Conservation (phyloP, 1,284 basidiomycete species). For the Rhodotorula sp. region DNA sequence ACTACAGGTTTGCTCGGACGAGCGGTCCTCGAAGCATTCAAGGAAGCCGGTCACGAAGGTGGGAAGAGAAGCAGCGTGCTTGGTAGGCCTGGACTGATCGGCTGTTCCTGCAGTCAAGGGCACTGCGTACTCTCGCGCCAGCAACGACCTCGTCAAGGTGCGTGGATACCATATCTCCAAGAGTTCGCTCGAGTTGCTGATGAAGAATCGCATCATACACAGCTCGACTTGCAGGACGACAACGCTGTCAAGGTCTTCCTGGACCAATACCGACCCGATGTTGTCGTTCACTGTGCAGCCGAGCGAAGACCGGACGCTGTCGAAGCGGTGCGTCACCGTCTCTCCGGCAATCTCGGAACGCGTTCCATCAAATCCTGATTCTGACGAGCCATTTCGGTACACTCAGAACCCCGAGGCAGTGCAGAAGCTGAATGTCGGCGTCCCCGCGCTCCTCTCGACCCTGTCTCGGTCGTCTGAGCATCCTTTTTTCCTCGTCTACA, state of each 20-base stretch:
- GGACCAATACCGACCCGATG: constrained; percentile 62
- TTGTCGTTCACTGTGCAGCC: constrained; percentile 80
- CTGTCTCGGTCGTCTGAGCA: constrained; percentile 56
- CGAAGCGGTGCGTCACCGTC: constrained; percentile 59
- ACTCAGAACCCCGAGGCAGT: constrained; percentile 64
- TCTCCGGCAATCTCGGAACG: neutral
- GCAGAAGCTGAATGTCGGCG: constrained; percentile 49
- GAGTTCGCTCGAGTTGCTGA: neutral
- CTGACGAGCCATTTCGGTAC: neutral
- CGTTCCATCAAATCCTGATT: too few species aligned
- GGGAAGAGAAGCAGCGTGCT: neutral
- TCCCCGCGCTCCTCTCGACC: constrained; percentile 54
- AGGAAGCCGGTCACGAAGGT: constrained; percentile 31
- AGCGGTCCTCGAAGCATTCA: constrained; percentile 25
- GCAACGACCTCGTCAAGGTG: constrained; percentile 53
- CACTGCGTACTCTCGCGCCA: constrained; percentile 63
- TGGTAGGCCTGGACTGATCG: neutral
- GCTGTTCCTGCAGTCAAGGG: constrained; percentile 53
- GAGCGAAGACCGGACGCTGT: constrained; percentile 79
- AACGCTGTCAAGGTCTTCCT: constrained; percentile 58
- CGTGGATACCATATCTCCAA: neutral
- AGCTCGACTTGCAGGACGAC: constrained; percentile 62
- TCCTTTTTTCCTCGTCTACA: constrained; percentile 32
- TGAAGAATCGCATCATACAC: constrained; percentile 15
- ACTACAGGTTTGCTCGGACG: constrained; percentile 39